Conservation (phyloP, 345 rosid species). For the Turnera subulata region DNA sequence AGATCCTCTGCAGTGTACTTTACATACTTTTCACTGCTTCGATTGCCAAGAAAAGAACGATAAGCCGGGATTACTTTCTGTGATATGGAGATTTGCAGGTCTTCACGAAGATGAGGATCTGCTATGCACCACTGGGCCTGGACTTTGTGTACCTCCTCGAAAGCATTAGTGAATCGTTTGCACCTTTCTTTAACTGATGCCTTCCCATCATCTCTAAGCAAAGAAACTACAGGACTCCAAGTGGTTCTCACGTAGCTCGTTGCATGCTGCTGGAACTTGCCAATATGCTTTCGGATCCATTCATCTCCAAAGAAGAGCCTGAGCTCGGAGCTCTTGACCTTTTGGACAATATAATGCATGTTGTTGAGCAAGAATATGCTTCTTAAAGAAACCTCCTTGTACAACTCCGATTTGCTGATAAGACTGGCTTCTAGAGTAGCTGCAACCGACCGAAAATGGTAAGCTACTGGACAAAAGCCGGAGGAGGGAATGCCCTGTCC, state of each 20-base stretch:
- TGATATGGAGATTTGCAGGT: conserved; percentile 58
- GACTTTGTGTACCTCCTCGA: conserved; percentile 59
- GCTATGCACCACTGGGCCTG: conserved; percentile 62
- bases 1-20: conserved; percentile 57
- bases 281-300: conserved; percentile 72
- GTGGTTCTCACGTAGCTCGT: conserved; percentile 58
- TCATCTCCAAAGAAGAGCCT: conserved; percentile 64
- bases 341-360: conserved; percentile 68
- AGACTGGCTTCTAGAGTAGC: conserved; percentile 52
- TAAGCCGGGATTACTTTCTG: conserved; percentile 69
- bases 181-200: conserved; percentile 45
- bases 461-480: conserved; percentile 51
- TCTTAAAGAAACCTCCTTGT: conserved; percentile 45
- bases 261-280: conserved; percentile 53
- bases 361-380: conserved; percentile 65
- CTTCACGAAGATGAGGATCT: conserved; percentile 65
- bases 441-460: conserved; percentile 41
- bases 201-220: conserved; percentile 39
- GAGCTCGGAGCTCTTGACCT: conserved; percentile 64
- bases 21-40: conserved; percentile 44
- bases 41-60: conserved; percentile 48
- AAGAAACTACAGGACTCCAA: conserved; percentile 56
- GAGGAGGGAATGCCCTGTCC: conserved; percentile 34
- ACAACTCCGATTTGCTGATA: conserved; percentile 42
- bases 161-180: conserved; percentile 49